These are phyloP conservation scores for Phytophthora colocasiae DNA, from an alignment of 352 stramenopile genomes.

Conservation along the genomic window DNA sequence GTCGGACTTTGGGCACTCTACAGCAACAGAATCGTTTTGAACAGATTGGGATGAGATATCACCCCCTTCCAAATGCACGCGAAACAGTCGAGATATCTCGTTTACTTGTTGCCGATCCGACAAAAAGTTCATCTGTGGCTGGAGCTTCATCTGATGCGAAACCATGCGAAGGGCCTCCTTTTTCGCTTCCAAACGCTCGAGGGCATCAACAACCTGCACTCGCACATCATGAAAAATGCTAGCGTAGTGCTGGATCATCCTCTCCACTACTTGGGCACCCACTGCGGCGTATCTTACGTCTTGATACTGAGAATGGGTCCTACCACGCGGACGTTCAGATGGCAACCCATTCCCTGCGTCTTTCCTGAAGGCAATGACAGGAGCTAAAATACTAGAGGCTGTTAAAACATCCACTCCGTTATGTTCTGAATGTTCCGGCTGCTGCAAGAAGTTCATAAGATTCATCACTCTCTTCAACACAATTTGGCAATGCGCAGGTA, in stretches of 20 bases:
- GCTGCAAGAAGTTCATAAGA: slow-evolving; percentile 73
- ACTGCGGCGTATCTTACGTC: slow-evolving; percentile 80
- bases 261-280: slow-evolving; percentile 76
- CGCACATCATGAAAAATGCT: slow-evolving; percentile 80
- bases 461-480: slow-evolving; percentile 75
- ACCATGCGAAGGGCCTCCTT: slow-evolving; percentile 68
- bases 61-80: slow-evolving; percentile 41
- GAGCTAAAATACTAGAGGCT: slow-evolving; percentile 67
- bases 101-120: slow-evolving; percentile 72
- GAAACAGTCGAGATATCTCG: slow-evolving; percentile 68
- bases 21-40: slow-evolving; percentile 6
- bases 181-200: slow-evolving; percentile 69
- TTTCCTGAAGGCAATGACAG: slow-evolving; percentile 83
- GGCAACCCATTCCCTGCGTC: slow-evolving; percentile 48
- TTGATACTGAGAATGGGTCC: slow-evolving; percentile 68
- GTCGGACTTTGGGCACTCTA: slow-evolving; percentile 20
- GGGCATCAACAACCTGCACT: slow-evolving; percentile 65
- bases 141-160: slow-evolving; percentile 75
- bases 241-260: slow-evolving; percentile 81
- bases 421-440: slow-evolving; percentile 59
- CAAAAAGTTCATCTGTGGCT: slow-evolving; percentile 69
- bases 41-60: slow-evolving; percentile 4
- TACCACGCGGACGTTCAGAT: slow-evolving; percentile 47
- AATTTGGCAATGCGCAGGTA: slow-evolving; percentile 73
- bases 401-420: slow-evolving; percentile 77